These are phyloP conservation scores for Rhizomucor pusillus DNA, from an alignment of 371 early-diverging fungal genomes.

Conservation along the genomic window DNA sequence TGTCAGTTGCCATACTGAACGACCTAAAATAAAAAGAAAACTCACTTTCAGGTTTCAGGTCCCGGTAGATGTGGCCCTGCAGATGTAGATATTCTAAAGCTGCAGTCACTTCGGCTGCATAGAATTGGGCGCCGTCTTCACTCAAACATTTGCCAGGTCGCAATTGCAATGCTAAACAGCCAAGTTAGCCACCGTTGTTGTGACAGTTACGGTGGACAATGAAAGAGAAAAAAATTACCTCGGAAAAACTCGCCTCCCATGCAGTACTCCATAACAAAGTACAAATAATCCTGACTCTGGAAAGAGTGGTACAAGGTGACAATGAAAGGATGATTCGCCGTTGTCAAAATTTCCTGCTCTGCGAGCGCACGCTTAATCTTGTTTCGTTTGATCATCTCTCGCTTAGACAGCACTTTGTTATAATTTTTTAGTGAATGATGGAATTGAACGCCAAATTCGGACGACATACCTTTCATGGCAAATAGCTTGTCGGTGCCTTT, in stretches of 20 bases:
- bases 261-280: slow-evolving; percentile 98
- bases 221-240: slow-evolving; percentile 38
- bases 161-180: slow-evolving; percentile 69
- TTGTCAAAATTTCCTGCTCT: slow-evolving; percentile 93
- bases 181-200: background rate
- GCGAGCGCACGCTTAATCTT: slow-evolving; percentile 95
- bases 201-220: background rate
- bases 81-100: slow-evolving; percentile 96
- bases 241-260: slow-evolving; percentile 98
- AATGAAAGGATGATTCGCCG: slow-evolving; percentile 95
- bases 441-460: background rate
- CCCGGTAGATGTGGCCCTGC: slow-evolving; percentile 96
- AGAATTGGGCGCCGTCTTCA: slow-evolving; percentile 93
- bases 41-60: slow-evolving; percentile 98
- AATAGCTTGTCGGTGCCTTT: slow-evolving; percentile 81
- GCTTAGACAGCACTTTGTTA: slow-evolving; percentile 85
- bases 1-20: background rate
- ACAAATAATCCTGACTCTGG: slow-evolving; percentile 92
- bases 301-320: slow-evolving; percentile 96
- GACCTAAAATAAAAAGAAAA: background rate
- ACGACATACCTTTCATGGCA: slow-evolving; percentile 86
- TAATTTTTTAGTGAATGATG: background rate
- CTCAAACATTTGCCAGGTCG: slow-evolving; percentile 81
- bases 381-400: slow-evolving; percentile 94
- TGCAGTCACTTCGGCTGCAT: slow-evolving; percentile 95